These are phyloP conservation scores for Paracorniculantispora psalliotae DNA, from an alignment of 2,329 filamentous ascomycete species.

Conservation along the genomic window DNA sequence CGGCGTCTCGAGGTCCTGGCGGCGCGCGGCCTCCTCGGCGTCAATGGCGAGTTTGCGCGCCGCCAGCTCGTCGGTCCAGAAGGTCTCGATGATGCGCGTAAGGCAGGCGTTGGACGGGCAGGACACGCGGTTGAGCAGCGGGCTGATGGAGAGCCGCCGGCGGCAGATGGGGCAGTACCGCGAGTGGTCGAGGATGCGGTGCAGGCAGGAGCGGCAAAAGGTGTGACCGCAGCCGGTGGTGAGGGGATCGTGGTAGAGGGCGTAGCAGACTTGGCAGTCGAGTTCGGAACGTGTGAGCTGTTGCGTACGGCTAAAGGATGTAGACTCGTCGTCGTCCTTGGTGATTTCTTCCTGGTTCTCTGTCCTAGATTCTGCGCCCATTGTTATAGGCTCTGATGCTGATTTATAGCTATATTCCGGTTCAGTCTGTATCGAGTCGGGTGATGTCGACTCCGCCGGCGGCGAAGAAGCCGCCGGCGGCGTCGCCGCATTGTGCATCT, in stretches of 20 bases:
- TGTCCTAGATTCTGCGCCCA: background rate
- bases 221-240: constrained; percentile 88
- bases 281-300: constrained; percentile 63
- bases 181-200: constrained; percentile 71
- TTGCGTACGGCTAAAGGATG: constrained; percentile 52
- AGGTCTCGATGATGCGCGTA: constrained; percentile 54
- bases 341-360: background rate
- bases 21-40: constrained; percentile 51
- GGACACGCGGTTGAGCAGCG: constrained; percentile 34
- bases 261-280: constrained; percentile 86
- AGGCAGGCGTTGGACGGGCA: constrained; percentile 59
- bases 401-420: background rate
- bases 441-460: too few relatives aligned
- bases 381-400: background rate
- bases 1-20: constrained; percentile 57
- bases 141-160: constrained; percentile 50
- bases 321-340: too few relatives aligned
- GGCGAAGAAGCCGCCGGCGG: background rate
- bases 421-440: too few relatives aligned
- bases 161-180: constrained; percentile 78
- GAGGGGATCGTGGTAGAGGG: constrained; percentile 72
- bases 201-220: constrained; percentile 76
- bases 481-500: background rate
- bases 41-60: constrained; percentile 51
- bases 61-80: constrained; percentile 65